Percentiles rank a stretch among this genome's conserved stretches.
phyloP scores from a whole-genome alignment of 495 filamentous ascomycete species.

The Tetracladium setigerum region DNA sequence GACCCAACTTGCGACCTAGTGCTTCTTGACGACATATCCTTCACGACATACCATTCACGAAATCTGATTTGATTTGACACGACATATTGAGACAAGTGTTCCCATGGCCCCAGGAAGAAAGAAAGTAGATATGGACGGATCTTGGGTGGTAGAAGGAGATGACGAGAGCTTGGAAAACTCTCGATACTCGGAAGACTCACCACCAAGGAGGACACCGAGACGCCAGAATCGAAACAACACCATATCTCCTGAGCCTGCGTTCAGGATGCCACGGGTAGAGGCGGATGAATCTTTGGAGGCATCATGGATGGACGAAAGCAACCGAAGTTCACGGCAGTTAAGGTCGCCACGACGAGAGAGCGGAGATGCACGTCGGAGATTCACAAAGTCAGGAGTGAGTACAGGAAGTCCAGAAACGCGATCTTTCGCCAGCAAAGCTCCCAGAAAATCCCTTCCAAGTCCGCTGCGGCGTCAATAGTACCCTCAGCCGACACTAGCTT shows the following conservation, averaged over 20 bases:
- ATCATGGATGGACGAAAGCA: conserved; percentile 22
- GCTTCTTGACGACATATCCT: neutral
- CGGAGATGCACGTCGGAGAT: conserved; percentile 10
- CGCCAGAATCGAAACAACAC: conserved; percentile 12
- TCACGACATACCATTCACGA: too few relatives aligned
- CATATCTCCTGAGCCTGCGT: conserved; percentile 31
- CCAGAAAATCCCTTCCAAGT: neutral
- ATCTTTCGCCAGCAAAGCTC: conserved; percentile 2
- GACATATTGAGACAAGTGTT: too few relatives aligned
- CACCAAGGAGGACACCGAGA: neutral
- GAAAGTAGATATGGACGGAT: conserved; percentile 24
- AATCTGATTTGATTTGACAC: too few relatives aligned
- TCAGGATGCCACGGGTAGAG: conserved; percentile 40
- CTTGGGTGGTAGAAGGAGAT: conserved; percentile 32
- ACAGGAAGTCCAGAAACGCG: conserved; percentile 17
- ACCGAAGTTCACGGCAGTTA: conserved; percentile 8
- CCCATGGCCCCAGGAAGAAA: conserved; percentile 15
- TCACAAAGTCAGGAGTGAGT: neutral
- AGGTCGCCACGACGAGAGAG: neutral
- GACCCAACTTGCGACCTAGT: neutral
- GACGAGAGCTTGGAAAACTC: conserved; percentile 17
- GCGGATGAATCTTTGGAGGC: conserved; percentile 22
- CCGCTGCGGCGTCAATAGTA: neutral
- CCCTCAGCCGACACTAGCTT: neutral
- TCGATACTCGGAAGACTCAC: conserved; percentile 6